Conservation (phyloP, 352 stramenopile genomes). For the Globisporangium recalcitrans region DNA sequence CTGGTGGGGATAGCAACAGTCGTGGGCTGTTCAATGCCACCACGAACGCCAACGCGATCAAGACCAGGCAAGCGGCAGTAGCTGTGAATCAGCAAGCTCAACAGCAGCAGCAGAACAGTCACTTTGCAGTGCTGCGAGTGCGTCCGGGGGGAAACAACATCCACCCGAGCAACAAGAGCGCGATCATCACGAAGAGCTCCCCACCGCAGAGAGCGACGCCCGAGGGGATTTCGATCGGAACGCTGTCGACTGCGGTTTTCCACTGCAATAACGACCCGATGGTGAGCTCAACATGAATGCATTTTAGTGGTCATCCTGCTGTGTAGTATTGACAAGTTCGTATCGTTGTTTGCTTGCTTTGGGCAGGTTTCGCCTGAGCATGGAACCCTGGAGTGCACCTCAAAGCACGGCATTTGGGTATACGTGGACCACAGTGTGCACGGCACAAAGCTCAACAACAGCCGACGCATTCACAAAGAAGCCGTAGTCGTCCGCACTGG, state of each 20-base stretch:
- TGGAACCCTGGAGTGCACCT: conserved; percentile 50
- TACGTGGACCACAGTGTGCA: conserved; percentile 67
- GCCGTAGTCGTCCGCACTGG: conserved; percentile 52
- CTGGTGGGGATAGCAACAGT: not conserved
- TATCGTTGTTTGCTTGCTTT: not conserved
- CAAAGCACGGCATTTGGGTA: conserved; percentile 51
- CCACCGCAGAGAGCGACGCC: not conserved
- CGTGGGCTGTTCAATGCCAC: not conserved
- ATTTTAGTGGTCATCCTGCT: no score
- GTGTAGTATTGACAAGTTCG: no score
- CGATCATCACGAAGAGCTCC: conserved; percentile 2
- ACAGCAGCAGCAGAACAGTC: conserved; percentile 1
- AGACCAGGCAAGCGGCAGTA: not conserved
- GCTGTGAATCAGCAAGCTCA: conserved; percentile 1
- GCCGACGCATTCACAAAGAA: conserved; percentile 31
- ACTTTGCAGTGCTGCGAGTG: conserved; percentile 12
- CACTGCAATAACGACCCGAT: conserved; percentile 20
- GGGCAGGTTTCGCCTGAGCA: conserved; percentile 23
- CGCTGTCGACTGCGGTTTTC: conserved; percentile 17
- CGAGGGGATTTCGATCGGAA: conserved; percentile 25
- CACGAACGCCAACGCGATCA: not conserved
- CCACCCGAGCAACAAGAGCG: conserved; percentile 1
- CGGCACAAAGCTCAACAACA: conserved; percentile 44
- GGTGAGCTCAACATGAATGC: conserved; percentile 5
- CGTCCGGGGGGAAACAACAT: conserved; percentile 11